Evolutionary conservation across 73 alveolate species (phyloP), one percentile per base, ranked within the genome.

Genomic region (Blepharisma stoltei): DNA sequence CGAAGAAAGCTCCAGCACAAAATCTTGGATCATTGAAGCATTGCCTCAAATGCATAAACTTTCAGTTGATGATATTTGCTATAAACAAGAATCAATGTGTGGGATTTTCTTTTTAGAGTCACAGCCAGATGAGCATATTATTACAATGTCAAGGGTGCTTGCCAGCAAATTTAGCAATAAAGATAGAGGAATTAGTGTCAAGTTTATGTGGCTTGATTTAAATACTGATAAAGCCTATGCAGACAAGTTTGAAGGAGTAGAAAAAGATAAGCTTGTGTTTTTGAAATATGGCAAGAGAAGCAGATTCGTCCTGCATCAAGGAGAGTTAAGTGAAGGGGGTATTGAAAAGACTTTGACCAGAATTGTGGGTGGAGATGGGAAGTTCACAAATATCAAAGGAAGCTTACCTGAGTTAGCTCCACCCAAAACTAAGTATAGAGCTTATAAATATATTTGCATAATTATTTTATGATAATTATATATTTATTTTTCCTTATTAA

Each of bases 21-120:
- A 96, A 80, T 96, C 98, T 37, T 96, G 99, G 99, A 76, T 96
- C 87, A 87, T 44, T 67, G 75, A 84, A 71, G 54, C 68, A 45
- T 93, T 95, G 50, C 98, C 99, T 8, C 90, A 96, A 89, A 82
- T 92, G 70, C 76, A 86, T 38, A 75, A 86, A 76, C 93, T 89
- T 48, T 92, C 98, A 41, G 97, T 95, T 27, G 89, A 94, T 48
- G 96, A 94, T 76, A 71, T 96, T 38, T 96, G 99, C 82, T 93
- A 90, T 54, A 89, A 78, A 70, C 73, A 55, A 6, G 92, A 84
- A 70, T 86, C 82, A 46, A 55, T 32, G 41, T 84, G 92, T 81
- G 88, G 71, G 6, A 75, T 84, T 27, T 77, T 78, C 18, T 21
- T 83, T 54, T 18, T 44, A 45, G 54, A 46, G 49, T 73, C 25